Evolutionary conservation across 1,139 yeast genomes (phyloP).

Genomic region (Magnusiomyces suaveolens): DNA sequence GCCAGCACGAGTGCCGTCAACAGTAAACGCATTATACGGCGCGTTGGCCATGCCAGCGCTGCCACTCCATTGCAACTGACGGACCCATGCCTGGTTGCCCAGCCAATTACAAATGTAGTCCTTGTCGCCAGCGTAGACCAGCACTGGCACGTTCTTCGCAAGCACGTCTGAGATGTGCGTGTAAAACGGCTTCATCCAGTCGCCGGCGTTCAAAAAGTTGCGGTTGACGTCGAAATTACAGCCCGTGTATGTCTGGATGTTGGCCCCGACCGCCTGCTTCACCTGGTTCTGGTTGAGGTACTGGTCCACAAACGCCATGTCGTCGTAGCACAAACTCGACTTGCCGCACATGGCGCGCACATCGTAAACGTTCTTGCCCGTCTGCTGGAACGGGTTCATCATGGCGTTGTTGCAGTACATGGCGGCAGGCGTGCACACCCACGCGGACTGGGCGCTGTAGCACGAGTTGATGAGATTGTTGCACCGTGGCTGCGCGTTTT

Average conservation of each 20-base stretch:
- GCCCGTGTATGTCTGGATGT: conserved; percentile 69
- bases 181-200: conserved; percentile 55
- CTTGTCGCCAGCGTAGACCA: conserved; percentile 14
- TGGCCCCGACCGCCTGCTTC: conserved; percentile 82
- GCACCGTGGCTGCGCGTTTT: conserved; percentile 54
- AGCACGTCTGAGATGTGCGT: conserved; percentile 49
- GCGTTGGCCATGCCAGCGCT: conserved; percentile 29
- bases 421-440: conserved; percentile 78
- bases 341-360: conserved; percentile 69
- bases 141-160: conserved; percentile 39
- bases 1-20: conserved; percentile 37
- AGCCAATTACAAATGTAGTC: conserved; percentile 78
- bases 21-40: conserved; percentile 32
- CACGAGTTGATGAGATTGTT: conserved; percentile 45
- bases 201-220: conserved; percentile 63
- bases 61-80: conserved; percentile 52
- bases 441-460: conserved; percentile 44
- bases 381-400: conserved; percentile 56
- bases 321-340: conserved; percentile 76
- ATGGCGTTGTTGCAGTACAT: conserved; percentile 82
- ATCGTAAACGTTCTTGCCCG: conserved; percentile 91
- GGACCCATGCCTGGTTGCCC: conserved; percentile 74
- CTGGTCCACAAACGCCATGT: conserved; percentile 53
- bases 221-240: conserved; percentile 44
- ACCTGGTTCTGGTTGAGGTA: conserved; percentile 63